Evolutionary conservation across 495 filamentous ascomycete genomes (phyloP).

Genomic region (Aspergillus haitiensis): DNA sequence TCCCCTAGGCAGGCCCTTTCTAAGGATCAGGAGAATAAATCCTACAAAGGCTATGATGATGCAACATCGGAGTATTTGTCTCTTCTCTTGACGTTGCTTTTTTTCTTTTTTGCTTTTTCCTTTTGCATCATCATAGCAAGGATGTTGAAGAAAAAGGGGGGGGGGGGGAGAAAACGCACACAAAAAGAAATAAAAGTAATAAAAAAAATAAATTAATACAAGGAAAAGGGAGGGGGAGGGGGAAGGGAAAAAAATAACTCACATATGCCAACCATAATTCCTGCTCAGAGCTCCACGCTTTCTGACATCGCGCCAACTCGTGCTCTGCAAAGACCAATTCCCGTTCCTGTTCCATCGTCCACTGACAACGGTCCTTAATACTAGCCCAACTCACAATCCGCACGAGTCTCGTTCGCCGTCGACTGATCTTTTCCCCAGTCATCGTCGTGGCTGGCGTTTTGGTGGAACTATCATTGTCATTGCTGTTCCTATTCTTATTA

Average conservation of each 20-base stretch:
- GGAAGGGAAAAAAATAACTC: slow-evolving; percentile 20
- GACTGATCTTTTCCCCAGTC: neutral
- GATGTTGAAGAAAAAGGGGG: neutral
- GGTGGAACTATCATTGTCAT: slow-evolving; percentile 2
- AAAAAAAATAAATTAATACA: slow-evolving; percentile 10
- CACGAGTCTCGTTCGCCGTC: slow-evolving; percentile 18
- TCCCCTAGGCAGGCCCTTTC: no score
- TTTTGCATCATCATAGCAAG: neutral
- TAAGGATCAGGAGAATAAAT: neutral
- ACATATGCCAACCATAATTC: slow-evolving; percentile 45
- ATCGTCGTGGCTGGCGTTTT: no score
- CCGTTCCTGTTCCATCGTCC: slow-evolving; percentile 39
- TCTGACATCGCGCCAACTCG: slow-evolving; percentile 41
- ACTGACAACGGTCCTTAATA: slow-evolving; percentile 34
- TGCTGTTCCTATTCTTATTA: slow-evolving; percentile 10
- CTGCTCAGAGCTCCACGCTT: slow-evolving; percentile 47
- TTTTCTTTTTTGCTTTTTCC: slow-evolving; percentile 3
- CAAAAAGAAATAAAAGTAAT: neutral
- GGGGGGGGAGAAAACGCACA: neutral
- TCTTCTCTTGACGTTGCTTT: slow-evolving; percentile 5
- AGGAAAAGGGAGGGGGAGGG: slow-evolving; percentile 1
- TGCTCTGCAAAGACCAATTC: slow-evolving; percentile 33
- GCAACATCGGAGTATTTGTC: slow-evolving; percentile 11
- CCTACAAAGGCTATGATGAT: neutral
- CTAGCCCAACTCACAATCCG: slow-evolving; percentile 41